Evolutionary conservation across 2,329 filamentous ascomycete genomes (phyloP), one percentile per base, ranked within the genome.

Genomic region (Leptographium flavum): DNA sequence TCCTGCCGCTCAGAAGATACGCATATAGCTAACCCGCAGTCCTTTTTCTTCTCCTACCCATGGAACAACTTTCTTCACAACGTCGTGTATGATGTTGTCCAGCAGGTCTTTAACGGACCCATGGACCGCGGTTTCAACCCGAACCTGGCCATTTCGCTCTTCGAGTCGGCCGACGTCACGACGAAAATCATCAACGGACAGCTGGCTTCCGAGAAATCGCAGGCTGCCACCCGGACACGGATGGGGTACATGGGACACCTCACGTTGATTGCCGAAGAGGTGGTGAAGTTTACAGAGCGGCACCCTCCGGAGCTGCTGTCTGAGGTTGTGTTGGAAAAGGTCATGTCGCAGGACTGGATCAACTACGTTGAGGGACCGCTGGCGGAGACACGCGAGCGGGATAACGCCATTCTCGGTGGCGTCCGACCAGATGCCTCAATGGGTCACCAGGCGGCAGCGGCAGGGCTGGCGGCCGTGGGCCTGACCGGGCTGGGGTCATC

Each of bases 61-160:
- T 98, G 92, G 92, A 98, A 98, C 64, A 98, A 98, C 62, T 98
- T 98, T 59, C 73, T 98, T 38, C 92, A 98, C 65, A 98, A 98
- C 58, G 92, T 98, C 37, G 92, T 98, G 40, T 98, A 98, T 60
- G 92, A 98, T 61, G 88, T 98, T 57, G 86, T 98, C 37, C 92
- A 98, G 62, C 92, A 98, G 67, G 92, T 98, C 1, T 96, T 98
- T 63, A 98, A 98, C 59, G 92, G 92, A 9, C 87, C 87, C 1
- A 94, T 98, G 84, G 90, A 96, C 55, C 83, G 87, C 49, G 88
- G 92, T 25, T 95, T 83, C 65, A 98, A 98, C 62, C 81, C 86
- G 11, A 81, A 79, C 40, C 69, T 98, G 43, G 90, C 92, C 13
- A 82, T 95, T 48, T 90, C 94, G 53, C 76, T 98, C 19, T 98